These are phyloP conservation scores for Saccharomyces hybrid DNA, from an alignment of 1,139 yeast species.

Conservation along the genomic window DNA sequence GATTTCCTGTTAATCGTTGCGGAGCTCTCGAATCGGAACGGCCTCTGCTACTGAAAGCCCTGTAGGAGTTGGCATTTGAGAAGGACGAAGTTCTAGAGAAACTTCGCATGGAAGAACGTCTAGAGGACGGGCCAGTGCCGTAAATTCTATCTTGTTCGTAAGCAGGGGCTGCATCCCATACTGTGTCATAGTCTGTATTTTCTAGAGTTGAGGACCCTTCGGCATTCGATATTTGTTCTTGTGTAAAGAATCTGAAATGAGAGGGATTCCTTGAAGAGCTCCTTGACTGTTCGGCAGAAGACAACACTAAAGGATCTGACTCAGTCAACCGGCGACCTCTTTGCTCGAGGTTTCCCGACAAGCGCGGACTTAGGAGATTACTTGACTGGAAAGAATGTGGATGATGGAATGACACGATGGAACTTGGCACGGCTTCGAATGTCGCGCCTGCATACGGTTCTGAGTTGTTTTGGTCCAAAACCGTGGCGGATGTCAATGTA, in stretches of 20 bases:
- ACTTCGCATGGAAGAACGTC: conserved; percentile 24
- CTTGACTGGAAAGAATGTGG: conserved; percentile 35
- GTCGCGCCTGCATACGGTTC: conserved; percentile 91
- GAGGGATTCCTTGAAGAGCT: conserved; percentile 28
- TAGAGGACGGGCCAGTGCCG: conserved; percentile 26
- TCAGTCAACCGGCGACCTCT: conserved; percentile 7
- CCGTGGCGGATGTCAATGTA: conserved; percentile 25
- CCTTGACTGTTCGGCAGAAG: conserved; percentile 16
- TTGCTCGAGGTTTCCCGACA: conserved; percentile 4
- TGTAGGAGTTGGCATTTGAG: conserved; percentile 4
- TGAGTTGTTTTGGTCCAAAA: conserved; percentile 32
- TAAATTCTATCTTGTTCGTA: conserved; percentile 39
- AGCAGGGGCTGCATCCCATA: conserved; percentile 51
- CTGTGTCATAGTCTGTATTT: conserved; percentile 51
- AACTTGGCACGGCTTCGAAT: conserved; percentile 80
- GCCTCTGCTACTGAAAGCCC: conserved; percentile 2
- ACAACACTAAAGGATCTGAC: conserved; percentile 13
- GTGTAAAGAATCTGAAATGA: conserved; percentile 68
- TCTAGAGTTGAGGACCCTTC: conserved; percentile 76
- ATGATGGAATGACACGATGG: conserved; percentile 82
- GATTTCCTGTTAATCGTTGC: neutral
- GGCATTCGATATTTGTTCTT: conserved; percentile 76
- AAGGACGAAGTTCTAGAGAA: conserved; percentile 12
- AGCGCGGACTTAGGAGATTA: conserved; percentile 21
- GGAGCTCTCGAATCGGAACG: conserved; percentile 1